phyloP scores from a whole-genome alignment of 495 filamentous ascomycete genomes.

The Chaetomidium leptoderma region DNA sequence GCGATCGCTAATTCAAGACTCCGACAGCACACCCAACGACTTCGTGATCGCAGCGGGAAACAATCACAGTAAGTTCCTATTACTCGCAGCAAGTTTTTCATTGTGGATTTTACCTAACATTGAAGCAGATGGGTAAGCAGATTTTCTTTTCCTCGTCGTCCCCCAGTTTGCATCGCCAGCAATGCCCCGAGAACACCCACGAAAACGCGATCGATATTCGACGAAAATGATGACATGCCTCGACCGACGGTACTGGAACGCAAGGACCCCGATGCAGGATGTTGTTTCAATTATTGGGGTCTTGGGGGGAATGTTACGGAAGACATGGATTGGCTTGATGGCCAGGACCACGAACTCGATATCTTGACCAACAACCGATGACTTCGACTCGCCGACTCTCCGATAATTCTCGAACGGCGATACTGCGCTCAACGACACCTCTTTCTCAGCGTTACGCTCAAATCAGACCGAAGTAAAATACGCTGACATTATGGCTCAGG shows the following conservation, averaged over 20 bases:
- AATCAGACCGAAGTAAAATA: not conserved
- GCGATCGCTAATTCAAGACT: slow-evolving; percentile 34
- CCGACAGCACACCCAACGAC: slow-evolving; percentile 31
- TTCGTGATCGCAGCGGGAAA: slow-evolving; percentile 33
- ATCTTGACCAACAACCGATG: not conserved
- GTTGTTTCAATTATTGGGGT: not conserved
- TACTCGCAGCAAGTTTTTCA: not conserved
- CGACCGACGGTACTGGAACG: not conserved
- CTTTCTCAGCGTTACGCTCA: not conserved
- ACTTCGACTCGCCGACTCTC: not conserved
- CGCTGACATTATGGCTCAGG: slow-evolving; percentile 50
- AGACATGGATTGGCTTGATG: not conserved
- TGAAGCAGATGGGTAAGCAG: slow-evolving; percentile 49
- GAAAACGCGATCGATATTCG: slow-evolving; percentile 6
- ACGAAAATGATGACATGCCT: not conserved
- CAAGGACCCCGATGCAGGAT: not conserved
- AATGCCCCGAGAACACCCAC: slow-evolving; percentile 11
- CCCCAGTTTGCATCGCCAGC: slow-evolving; percentile 7
- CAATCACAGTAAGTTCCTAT: slow-evolving; percentile 41
- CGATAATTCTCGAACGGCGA: not conserved
- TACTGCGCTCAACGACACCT: not conserved
- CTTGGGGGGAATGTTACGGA: not conserved
- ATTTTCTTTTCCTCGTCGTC: slow-evolving; percentile 19
- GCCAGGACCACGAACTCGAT: not conserved
- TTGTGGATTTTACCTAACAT: slow-evolving; percentile 25